Evolutionary conservation across 176 grass and related monocot genomes (phyloP).

Genomic region (Oryza brachyantha): DNA sequence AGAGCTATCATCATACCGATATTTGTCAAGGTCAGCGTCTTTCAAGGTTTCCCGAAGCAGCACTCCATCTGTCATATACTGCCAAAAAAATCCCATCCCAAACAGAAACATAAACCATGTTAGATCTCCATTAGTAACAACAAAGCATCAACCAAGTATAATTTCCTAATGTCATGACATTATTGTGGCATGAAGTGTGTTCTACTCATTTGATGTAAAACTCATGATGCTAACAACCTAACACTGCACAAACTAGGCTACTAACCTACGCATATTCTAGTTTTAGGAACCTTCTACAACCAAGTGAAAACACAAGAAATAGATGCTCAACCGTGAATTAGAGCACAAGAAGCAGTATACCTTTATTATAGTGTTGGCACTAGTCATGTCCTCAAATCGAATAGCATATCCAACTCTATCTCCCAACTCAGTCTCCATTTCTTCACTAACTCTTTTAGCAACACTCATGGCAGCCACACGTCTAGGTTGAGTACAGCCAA

Average conservation of each 20-base stretch:
- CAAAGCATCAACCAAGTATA: background rate
- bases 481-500: slow-evolving; percentile 97
- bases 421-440: slow-evolving; percentile 96
- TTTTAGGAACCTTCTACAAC: background rate
- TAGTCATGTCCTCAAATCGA: slow-evolving; percentile 94
- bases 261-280: background rate
- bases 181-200: slow-evolving; percentile 6
- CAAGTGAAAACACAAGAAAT: slow-evolving; percentile 12
- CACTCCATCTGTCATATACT: slow-evolving; percentile 99
- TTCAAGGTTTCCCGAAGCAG: slow-evolving; percentile 97
- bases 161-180: background rate
- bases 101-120: background rate
- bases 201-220: slow-evolving; percentile 17
- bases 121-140: slow-evolving; percentile 1
- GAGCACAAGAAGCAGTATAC: slow-evolving; percentile 32
- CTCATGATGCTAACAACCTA: background rate
- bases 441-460: slow-evolving; percentile 91
- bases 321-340: background rate
- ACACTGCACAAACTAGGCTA: background rate
- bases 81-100: slow-evolving; percentile 40
- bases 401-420: slow-evolving; percentile 96
- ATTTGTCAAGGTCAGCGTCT: slow-evolving; percentile 93
- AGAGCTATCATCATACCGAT: slow-evolving; percentile 63
- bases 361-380: slow-evolving; percentile 89
- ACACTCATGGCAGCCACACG: slow-evolving; percentile 99